Base-by-base conservation (phyloP, 306 rosid genomes). In the Cicer pinnatifidum region DNA sequence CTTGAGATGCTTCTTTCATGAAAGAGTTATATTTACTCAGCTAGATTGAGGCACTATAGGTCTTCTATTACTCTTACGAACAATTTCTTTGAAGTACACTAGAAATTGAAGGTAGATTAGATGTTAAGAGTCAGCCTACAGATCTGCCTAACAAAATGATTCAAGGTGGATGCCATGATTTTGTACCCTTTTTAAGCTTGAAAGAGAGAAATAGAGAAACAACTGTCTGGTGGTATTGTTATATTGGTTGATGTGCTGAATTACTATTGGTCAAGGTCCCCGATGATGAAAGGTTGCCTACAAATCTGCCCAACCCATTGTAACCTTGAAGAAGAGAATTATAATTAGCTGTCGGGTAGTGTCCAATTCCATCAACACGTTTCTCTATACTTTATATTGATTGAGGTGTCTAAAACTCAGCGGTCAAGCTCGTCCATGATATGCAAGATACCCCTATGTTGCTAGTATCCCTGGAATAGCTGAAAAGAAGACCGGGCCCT, bases 401-500 rank as follows among this genome's bases (percentile, higher is more conserved):
- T 69, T 33, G 61, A 13, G 37, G 47, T 6, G 12, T 20, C 71
- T 71, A 73, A 77, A 78, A 65, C 68, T 66, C 70, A 11, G 46
- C 73, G 72, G 67, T 69, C 83, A 74, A 79, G 81, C 69, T 59
- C 57, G 73, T 64, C 60, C 23, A 40, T 59, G 54, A 48, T 48
- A 54, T 43, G 40, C 73, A 70, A 80, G 84, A 69, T 71, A 78
- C 74, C 79, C 51, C 33, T 50, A 37, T 43, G 13, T 48, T 57
- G 78, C 79, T 56, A 43, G 74, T 60, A 75, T 86, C 75, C 37
- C 75, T 37, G 86, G 85, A 72, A 69, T 83, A 56, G 69, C 86
- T 53, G 77, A 72, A 76, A 89, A 79, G 80, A 78, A 75, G 75
- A 76, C 50, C 81, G 40, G 67, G 56, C 78, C 40, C 76, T 57